phyloP scores from a whole-genome alignment of 495 filamentous ascomycete genomes.

The Podospora appendiculata region DNA sequence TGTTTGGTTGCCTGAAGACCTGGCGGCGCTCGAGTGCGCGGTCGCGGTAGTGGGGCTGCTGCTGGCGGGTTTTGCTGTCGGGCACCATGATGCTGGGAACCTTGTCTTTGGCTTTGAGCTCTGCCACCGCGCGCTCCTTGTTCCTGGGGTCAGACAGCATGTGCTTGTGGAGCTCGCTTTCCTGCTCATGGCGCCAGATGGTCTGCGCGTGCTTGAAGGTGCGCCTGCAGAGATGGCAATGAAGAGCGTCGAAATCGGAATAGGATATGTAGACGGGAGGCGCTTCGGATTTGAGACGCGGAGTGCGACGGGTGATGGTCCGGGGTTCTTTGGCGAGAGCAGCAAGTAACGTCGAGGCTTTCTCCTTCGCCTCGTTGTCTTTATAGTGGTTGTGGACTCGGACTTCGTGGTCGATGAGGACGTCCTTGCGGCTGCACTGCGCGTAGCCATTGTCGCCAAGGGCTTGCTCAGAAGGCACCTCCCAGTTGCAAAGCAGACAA shows the following conservation, averaged over 20 bases:
- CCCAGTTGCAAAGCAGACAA: slow-evolving; percentile 26
- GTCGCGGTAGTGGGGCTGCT: slow-evolving; percentile 62
- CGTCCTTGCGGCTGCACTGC: slow-evolving; percentile 16
- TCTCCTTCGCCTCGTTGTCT: slow-evolving; percentile 22
- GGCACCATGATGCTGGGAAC: slow-evolving; percentile 34
- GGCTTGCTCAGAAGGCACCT: slow-evolving; percentile 13
- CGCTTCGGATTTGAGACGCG: slow-evolving; percentile 14
- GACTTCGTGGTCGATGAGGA: slow-evolving; percentile 25
- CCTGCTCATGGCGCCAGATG: slow-evolving; percentile 68
- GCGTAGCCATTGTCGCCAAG: slow-evolving; percentile 11
- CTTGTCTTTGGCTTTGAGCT: slow-evolving; percentile 52
- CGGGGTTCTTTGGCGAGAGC: slow-evolving; percentile 16
- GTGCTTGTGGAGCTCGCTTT: slow-evolving; percentile 63
- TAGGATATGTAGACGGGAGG: slow-evolving; percentile 44
- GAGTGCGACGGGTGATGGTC: slow-evolving; percentile 17
- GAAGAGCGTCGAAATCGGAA: slow-evolving; percentile 60
- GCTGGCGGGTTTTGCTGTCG: slow-evolving; percentile 27
- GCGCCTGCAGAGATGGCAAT: slow-evolving; percentile 71
- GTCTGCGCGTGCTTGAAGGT: slow-evolving; percentile 62
- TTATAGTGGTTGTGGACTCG: slow-evolving; percentile 18
- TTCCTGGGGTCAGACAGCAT: slow-evolving; percentile 58
- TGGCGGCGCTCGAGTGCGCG: slow-evolving; percentile 75
- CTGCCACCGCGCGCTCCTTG: slow-evolving; percentile 46
- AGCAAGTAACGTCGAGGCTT: slow-evolving; percentile 23
- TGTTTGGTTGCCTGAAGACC: slow-evolving; percentile 61